Conservation (phyloP, 495 filamentous ascomycete species). For the Neurospora sp. region DNA sequence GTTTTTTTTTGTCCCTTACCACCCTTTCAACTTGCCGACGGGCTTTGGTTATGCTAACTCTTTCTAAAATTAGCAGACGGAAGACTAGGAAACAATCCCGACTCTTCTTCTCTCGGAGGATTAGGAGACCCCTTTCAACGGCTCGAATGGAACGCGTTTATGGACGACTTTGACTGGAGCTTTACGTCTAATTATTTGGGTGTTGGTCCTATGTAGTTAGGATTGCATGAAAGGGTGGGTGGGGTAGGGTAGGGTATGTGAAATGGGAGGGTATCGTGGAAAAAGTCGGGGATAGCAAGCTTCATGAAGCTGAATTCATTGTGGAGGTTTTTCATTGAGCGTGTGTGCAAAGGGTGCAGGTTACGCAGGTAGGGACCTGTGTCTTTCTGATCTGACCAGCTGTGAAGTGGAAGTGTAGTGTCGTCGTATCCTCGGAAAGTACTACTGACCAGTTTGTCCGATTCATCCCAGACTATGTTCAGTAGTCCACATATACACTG, state of each 20-base stretch:
- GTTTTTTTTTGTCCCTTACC: neutral
- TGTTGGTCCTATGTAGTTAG: neutral
- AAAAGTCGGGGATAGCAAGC: neutral
- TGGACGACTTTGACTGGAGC: slow-evolving; percentile 39
- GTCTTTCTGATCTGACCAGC: neutral
- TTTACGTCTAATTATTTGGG: slow-evolving; percentile 18
- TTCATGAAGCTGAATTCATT: neutral
- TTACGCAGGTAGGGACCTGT: no score
- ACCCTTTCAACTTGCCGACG: neutral
- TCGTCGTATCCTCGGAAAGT: no score
- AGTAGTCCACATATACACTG: neutral
- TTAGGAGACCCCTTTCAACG: slow-evolving; percentile 22
- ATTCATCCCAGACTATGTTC: neutral
- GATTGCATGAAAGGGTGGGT: neutral
- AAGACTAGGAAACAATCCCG: slow-evolving; percentile 7
- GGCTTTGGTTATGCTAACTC: neutral
- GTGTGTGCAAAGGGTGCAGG: neutral
- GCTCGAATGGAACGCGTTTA: slow-evolving; percentile 35
- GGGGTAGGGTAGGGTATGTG: neutral
- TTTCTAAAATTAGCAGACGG: neutral
- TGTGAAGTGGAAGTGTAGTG: neutral
- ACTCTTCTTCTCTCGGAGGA: slow-evolving; percentile 1
- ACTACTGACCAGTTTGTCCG: neutral
- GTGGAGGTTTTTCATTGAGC: neutral
- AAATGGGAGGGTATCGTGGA: neutral